phyloP scores from a whole-genome alignment of 371 early-diverging fungal genomes.

The Mortierella sp. region DNA sequence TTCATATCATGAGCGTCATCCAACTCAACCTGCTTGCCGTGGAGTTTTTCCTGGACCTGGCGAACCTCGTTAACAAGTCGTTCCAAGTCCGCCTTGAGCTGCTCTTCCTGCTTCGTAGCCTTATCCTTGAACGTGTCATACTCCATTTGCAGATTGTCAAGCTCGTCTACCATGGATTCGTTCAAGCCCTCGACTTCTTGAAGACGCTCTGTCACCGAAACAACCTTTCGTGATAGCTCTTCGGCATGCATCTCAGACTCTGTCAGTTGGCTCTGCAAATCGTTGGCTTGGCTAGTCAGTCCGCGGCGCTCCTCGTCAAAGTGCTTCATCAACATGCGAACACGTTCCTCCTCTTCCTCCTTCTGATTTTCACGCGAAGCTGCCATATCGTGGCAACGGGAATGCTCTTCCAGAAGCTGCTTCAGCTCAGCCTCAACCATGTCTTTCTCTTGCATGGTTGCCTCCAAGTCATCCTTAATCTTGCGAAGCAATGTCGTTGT shows the following conservation, averaged over 20 bases:
- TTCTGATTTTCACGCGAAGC: slow-evolving; percentile 12
- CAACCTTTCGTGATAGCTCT: slow-evolving; percentile 49
- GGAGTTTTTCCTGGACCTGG: slow-evolving; percentile 34
- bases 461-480: slow-evolving; percentile 45
- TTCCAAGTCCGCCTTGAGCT: slow-evolving; percentile 47
- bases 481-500: slow-evolving; percentile 37
- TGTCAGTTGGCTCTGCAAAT: slow-evolving; percentile 26
- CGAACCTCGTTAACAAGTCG: slow-evolving; percentile 47
- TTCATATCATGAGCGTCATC: slow-evolving; percentile 41
- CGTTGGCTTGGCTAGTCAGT: slow-evolving; percentile 16
- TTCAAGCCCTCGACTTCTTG: slow-evolving; percentile 43
- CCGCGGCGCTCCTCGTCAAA: slow-evolving; percentile 47
- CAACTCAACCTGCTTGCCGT: slow-evolving; percentile 29
- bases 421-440: slow-evolving; percentile 24
- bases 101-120: slow-evolving; percentile 18
- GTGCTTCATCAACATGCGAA: slow-evolving; percentile 26
- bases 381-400: slow-evolving; percentile 17
- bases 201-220: slow-evolving; percentile 38
- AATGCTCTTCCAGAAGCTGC: slow-evolving; percentile 32
- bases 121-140: slow-evolving; percentile 16
- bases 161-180: slow-evolving; percentile 38
- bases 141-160: slow-evolving; percentile 36
- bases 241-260: slow-evolving; percentile 47
- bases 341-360: slow-evolving; percentile 41
- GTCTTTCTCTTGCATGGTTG: slow-evolving; percentile 46